Percentiles rank a stretch among this genome's conserved stretches.
Conservation (phyloP, 129 eudicot genomes). For the Erigeron canadensis region DNA sequence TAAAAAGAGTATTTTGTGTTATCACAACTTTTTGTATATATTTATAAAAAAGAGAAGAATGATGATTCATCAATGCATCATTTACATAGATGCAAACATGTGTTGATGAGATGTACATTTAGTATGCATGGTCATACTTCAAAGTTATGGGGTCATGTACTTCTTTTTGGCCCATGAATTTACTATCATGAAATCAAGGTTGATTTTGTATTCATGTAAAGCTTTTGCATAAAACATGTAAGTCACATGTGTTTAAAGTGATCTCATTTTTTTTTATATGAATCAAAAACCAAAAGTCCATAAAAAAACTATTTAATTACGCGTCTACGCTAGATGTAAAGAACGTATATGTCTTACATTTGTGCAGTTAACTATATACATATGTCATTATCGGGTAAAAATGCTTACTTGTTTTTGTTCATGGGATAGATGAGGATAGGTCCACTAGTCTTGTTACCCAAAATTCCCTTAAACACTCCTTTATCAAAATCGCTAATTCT, state of each 20-base stretch:
- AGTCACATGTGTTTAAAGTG: no score
- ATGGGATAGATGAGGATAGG: constrained; percentile 92
- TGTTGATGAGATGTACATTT: constrained; percentile 2
- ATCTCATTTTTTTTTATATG: no score
- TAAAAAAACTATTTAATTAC: no score
- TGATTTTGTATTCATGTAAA: not conserved
- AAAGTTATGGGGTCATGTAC: constrained; percentile 4
- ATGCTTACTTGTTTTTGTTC: constrained; percentile 85
- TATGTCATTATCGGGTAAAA: not conserved
- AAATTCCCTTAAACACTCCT: constrained; percentile 91
- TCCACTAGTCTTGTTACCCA: constrained; percentile 86
- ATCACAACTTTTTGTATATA: not conserved
- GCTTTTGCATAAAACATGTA: no score
- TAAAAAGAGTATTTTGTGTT: not conserved
- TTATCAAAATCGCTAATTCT: constrained; percentile 72
- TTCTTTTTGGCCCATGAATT: not conserved
- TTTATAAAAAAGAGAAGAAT: not conserved
- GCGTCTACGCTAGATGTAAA: no score
- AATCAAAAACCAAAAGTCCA: no score
- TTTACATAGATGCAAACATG: constrained; percentile 6
- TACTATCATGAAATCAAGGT: not conserved
- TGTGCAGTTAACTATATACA: not conserved
- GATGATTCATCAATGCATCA: not conserved
- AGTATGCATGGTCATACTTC: not conserved
- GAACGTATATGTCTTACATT: not conserved